These are phyloP conservation scores for Myxozyma geophila DNA, from an alignment of 805 yeast species.

Conservation along the genomic window DNA sequence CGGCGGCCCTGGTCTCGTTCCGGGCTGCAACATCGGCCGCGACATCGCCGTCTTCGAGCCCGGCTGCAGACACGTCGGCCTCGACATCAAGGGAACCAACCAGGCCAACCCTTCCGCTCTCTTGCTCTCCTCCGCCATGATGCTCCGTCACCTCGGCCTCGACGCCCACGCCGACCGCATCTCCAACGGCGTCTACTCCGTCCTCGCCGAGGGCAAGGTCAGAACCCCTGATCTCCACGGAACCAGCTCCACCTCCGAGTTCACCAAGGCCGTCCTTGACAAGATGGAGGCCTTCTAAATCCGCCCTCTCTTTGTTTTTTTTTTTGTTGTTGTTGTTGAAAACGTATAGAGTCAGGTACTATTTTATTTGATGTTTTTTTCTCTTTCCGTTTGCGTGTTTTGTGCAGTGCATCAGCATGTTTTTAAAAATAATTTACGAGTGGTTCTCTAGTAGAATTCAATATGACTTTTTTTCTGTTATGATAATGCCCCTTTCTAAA, in stretches of 20 bases:
- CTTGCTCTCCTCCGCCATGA: conserved; percentile 86
- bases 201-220: conserved; percentile 82
- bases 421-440: not conserved
- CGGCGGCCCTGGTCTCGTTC: conserved; percentile 98
- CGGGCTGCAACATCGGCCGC: conserved; percentile 98
- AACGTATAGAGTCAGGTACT: not conserved
- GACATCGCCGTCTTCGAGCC: conserved; percentile 98
- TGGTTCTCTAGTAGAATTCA: no score
- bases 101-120: conserved; percentile 98
- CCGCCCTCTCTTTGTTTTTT: not conserved
- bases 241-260: conserved; percentile 83
- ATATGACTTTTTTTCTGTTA: no score
- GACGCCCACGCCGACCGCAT: conserved; percentile 83
- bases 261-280: conserved; percentile 82
- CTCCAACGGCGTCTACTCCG: conserved; percentile 85
- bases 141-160: conserved; percentile 94
- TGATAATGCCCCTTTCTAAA: not conserved
- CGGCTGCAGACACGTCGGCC: conserved; percentile 95
- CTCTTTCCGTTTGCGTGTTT: conserved; percentile 4
- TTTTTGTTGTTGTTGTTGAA: not conserved
- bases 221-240: conserved; percentile 95
- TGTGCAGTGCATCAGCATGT: conserved; percentile 15
- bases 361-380: not conserved
- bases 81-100: conserved; percentile 92
- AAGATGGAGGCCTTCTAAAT: conserved; percentile 32